Evolutionary conservation across 2,329 filamentous ascomycete species (phyloP).

Genomic region (Didymella pomorum): DNA sequence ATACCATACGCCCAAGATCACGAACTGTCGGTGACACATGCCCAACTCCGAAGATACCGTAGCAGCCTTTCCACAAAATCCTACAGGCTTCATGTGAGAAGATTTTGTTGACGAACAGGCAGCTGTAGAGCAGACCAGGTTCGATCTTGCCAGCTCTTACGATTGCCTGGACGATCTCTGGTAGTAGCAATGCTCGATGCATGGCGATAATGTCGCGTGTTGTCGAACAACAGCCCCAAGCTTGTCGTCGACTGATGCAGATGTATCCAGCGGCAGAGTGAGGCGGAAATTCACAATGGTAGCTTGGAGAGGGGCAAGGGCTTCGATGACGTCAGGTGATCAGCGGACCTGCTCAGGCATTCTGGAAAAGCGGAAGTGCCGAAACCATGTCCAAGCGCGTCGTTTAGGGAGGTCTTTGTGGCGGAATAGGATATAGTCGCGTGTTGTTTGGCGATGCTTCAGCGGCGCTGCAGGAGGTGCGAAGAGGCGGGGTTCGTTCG

Average conservation of each 20-base stretch:
- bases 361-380: background rate
- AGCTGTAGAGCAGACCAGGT: background rate
- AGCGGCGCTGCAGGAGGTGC: background rate
- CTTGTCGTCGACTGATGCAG: background rate
- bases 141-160: background rate
- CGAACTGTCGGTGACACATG: background rate
- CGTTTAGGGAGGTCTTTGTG: background rate
- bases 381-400: too few species aligned
- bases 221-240: background rate
- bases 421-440: background rate
- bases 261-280: background rate
- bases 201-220: background rate
- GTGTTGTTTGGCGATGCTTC: background rate
- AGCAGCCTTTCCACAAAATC: conserved; percentile 3
- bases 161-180: conserved; percentile 1
- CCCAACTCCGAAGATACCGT: background rate
- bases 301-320: background rate
- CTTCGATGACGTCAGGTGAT: background rate
- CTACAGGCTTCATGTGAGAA: conserved; percentile 1
- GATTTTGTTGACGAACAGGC: conserved; percentile 3
- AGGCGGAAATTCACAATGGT: too few species aligned
- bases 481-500: background rate
- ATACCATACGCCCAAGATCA: background rate
- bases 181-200: conserved; percentile 1
- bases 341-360: background rate